Base-by-base conservation (phyloP, 1,284 basidiomycete species). In the Tilletia horrida region DNA sequence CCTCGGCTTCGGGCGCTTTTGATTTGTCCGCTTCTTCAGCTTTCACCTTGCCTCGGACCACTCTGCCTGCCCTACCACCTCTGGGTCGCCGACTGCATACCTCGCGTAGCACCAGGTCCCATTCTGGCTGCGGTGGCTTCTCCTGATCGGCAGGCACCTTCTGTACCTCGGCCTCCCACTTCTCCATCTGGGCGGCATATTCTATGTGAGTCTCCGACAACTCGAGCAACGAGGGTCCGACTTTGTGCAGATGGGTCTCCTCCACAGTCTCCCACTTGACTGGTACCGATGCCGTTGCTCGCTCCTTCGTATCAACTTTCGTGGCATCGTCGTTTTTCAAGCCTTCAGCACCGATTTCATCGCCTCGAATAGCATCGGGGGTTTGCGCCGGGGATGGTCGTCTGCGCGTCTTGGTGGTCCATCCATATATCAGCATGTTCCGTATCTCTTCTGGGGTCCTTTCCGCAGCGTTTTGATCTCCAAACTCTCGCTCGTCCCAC, bases 401-500 rank as follows among this genome's bases (percentile, higher is more conserved):
- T 9, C 29, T 59, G 27, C 55, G 55, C 27, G 18, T 16, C 9
- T 16, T 16, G 16, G 27, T 59, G 16, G 8, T 59, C 55, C 55
- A 59, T 14, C 55, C 55, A n/a, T 18, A 59, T 13, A 31, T 11
- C 25, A 59, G 55, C 55, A 59, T 59, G 27, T 16, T 21, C 55
- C 27, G 27, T 16, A 31, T 59, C 27, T 59, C 55, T 4, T 35
- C 27, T 14, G 55, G 29, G 1, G 29, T 29, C 16, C 55, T 31
- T 18, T 59, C 55, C 9, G 2, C 29, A 13, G 29, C 27, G 4
- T 40, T 27, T 18, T 31, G 29, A 59, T 40, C 55, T 16, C 55
- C 55, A 35, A 59, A 59, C 55, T 59, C 55, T 18, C 55, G 23
- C 55, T 9, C 27, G n/a, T 59, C 29, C 55, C 55, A 59, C 16